A percentile compares a stretch with the other conserved stretches of the same genome.
Evolutionary conservation across 495 filamentous ascomycete genomes (phyloP).

Genomic region (Chaetomium fimeti): DNA sequence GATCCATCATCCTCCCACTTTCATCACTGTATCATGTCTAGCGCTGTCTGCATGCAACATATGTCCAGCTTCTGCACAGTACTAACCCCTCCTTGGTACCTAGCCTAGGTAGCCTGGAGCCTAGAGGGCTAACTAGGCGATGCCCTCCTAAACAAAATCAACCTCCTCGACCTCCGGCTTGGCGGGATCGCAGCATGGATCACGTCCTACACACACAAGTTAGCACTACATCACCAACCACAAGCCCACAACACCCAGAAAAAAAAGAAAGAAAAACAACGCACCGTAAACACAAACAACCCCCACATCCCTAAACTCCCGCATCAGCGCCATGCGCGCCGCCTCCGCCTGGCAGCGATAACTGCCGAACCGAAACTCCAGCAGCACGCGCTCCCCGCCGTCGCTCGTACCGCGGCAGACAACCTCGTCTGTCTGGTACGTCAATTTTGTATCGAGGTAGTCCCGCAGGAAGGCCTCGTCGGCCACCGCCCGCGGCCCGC

Average conservation of each 20-base stretch:
- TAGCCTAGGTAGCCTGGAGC: too few species aligned
- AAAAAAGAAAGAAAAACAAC: not conserved
- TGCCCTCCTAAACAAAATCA: too few species aligned
- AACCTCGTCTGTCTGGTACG: constrained; percentile 33
- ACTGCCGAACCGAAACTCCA: constrained; percentile 46
- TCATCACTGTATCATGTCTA: too few species aligned
- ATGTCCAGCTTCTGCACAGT: too few species aligned
- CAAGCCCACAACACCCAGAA: not conserved
- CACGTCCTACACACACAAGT: not conserved
- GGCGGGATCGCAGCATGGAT: not conserved
- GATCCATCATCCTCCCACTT: too few species aligned
- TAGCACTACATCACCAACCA: too few species aligned
- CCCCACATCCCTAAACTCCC: constrained; percentile 33
- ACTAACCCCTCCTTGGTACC: too few species aligned
- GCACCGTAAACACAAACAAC: constrained; percentile 31
- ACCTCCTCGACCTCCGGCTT: too few species aligned
- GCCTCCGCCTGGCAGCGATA: constrained; percentile 46
- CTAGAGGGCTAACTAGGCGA: too few species aligned
- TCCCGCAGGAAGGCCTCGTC: constrained; percentile 22
- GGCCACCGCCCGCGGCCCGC: constrained; percentile 25
- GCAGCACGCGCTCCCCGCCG: constrained; percentile 15
- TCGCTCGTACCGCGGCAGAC: not conserved
- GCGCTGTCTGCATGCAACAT: too few species aligned
- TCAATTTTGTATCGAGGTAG: constrained; percentile 29
- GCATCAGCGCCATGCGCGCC: constrained; percentile 36